Evolutionary conservation across 2,329 filamentous ascomycete species (phyloP).

Genomic region (Trichophyton rubrum): DNA sequence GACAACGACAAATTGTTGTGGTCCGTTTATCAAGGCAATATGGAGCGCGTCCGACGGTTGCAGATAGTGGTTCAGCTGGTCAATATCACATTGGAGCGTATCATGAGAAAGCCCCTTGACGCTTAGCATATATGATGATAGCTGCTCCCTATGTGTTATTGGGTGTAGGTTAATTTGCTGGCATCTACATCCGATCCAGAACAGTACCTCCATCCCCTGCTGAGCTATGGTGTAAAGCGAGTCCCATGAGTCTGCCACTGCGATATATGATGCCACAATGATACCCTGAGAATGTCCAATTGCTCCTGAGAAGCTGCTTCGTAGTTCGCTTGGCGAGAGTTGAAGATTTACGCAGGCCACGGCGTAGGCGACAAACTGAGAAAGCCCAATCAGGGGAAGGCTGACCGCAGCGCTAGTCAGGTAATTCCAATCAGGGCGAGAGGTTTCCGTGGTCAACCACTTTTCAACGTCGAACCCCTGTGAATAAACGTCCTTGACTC

Average conservation of each 20-base stretch:
- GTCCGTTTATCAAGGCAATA: slow-evolving; percentile 92
- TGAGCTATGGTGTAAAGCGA: slow-evolving; percentile 69
- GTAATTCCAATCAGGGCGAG: slow-evolving; percentile 88
- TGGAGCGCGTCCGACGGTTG: slow-evolving; percentile 63
- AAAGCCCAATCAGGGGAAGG: slow-evolving; percentile 87
- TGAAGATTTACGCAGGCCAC: background rate
- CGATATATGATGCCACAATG: slow-evolving; percentile 81
- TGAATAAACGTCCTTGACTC: slow-evolving; percentile 86
- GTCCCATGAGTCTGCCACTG: slow-evolving; percentile 85
- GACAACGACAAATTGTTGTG: slow-evolving; percentile 91
- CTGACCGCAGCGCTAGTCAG: slow-evolving; percentile 89
- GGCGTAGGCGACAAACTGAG: slow-evolving; percentile 61
- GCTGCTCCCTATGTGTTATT: background rate
- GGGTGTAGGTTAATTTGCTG: slow-evolving; percentile 47
- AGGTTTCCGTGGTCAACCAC: slow-evolving; percentile 80
- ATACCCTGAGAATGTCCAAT: slow-evolving; percentile 97
- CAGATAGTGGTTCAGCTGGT: slow-evolving; percentile 69
- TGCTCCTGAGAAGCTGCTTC: slow-evolving; percentile 50
- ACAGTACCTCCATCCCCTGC: slow-evolving; percentile 79
- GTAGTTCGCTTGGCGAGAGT: background rate
- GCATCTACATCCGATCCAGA: slow-evolving; percentile 96
- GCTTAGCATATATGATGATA: slow-evolving; percentile 72
- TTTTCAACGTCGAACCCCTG: slow-evolving; percentile 92
- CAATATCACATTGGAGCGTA: background rate
- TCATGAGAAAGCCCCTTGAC: background rate